Conservation (phyloP, 441 rosid species). For the Cnidoscolus chayamansa region DNA sequence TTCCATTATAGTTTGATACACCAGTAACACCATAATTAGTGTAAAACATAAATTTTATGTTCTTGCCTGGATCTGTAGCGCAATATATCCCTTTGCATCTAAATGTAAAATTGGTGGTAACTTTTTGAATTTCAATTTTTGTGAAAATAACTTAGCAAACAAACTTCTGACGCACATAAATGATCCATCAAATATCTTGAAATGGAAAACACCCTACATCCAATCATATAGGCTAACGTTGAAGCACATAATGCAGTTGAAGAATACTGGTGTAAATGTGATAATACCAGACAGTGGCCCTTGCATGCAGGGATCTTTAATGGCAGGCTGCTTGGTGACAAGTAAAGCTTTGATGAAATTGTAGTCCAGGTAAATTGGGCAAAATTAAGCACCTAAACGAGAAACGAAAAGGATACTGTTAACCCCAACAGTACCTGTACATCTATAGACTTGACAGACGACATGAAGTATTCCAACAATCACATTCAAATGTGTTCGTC, state of each 20-base stretch:
- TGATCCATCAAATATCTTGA: constrained; percentile 1
- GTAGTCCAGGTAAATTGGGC: constrained; percentile 74
- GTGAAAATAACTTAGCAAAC: not conserved
- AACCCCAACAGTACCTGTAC: constrained; percentile 7
- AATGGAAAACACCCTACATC: not conserved
- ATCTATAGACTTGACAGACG: constrained; percentile 6
- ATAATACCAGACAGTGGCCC: constrained; percentile 88
- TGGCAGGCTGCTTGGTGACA: constrained; percentile 92
- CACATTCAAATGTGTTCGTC: not conserved
- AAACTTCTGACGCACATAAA: not conserved
- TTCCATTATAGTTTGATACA: not conserved
- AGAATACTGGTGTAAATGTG: constrained; percentile 1
- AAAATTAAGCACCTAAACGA: constrained; percentile 73
- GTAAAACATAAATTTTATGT: not conserved
- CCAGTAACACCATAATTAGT: not conserved
- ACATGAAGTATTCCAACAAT: not conserved
- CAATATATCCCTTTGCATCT: not conserved
- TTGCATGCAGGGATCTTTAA: constrained; percentile 94
- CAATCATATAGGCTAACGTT: not conserved
- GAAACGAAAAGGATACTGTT: constrained; percentile 14
- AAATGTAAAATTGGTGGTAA: not conserved
- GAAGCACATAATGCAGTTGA: constrained; percentile 3
- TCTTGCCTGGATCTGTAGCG: not conserved
- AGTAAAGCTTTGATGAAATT: constrained; percentile 82
- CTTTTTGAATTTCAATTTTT: not conserved